Conservation (phyloP, 495 filamentous ascomycete species). For the Sabuloglossum arenarium region DNA sequence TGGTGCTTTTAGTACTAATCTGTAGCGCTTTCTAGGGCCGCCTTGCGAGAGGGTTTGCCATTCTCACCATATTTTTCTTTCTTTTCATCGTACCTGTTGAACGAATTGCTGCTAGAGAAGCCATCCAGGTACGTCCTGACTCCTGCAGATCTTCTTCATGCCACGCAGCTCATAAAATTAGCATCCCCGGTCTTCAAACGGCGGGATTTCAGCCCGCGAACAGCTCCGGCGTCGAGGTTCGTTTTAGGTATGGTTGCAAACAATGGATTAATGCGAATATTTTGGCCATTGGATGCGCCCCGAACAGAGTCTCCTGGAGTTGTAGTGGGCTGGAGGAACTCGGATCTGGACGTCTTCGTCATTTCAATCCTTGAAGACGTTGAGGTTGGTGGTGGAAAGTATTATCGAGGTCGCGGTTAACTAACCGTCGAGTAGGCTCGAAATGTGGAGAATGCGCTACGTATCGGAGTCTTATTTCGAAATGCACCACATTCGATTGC, state of each 20-base stretch:
- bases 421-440: conserved; percentile 23
- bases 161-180: conserved; percentile 14
- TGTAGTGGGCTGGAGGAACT: conserved; percentile 91
- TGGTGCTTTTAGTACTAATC: neutral
- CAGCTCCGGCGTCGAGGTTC: conserved; percentile 86
- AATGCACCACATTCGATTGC: conserved; percentile 62
- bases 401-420: neutral
- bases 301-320: conserved; percentile 54
- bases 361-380: conserved; percentile 77
- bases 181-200: conserved; percentile 67
- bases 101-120: conserved; percentile 47
- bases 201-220: conserved; percentile 85
- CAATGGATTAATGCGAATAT: conserved; percentile 89
- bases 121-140: conserved; percentile 32
- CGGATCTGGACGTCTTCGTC: conserved; percentile 72
- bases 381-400: conserved; percentile 36
- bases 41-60: conserved; percentile 50
- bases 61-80: conserved; percentile 59
- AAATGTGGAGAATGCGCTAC: conserved; percentile 74
- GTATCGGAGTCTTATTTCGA: conserved; percentile 62
- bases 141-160: neutral
- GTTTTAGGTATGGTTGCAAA: conserved; percentile 66
- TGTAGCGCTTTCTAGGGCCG: conserved; percentile 28
- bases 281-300: conserved; percentile 83
- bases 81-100: conserved; percentile 54